Evolutionary conservation across 805 yeast genomes (phyloP).

Genomic region (Ogataea trehaloabstinens): DNA sequence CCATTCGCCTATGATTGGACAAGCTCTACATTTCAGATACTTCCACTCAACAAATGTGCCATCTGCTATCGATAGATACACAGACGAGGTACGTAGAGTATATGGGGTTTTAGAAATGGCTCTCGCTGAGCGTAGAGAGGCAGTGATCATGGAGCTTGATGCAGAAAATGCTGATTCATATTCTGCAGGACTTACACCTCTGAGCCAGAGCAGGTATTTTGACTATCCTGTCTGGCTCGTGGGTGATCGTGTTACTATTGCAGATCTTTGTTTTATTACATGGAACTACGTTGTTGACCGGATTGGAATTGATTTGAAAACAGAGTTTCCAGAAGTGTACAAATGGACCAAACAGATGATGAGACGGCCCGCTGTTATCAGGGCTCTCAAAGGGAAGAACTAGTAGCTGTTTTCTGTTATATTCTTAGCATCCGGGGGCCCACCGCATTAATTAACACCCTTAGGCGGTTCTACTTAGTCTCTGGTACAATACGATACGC

Average conservation of each 20-base stretch:
- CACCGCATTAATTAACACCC: conserved; percentile 1
- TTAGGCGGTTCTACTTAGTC: no score
- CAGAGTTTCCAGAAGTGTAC: conserved; percentile 92
- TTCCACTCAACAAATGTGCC: conserved; percentile 85
- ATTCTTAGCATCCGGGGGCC: no score
- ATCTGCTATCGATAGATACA: conserved; percentile 85
- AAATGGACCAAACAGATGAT: conserved; percentile 95
- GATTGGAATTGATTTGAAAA: conserved; percentile 82
- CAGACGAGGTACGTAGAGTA: conserved; percentile 89
- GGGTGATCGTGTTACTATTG: conserved; percentile 79
- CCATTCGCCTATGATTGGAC: conserved; percentile 98
- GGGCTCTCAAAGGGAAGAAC: conserved; percentile 64
- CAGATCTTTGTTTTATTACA: conserved; percentile 90
- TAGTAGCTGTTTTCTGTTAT: no score
- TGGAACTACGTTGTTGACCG: conserved; percentile 96
- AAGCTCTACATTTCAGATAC: conserved; percentile 89
- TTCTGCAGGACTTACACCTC: conserved; percentile 83
- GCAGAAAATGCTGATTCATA: conserved; percentile 84
- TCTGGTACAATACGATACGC: no score
- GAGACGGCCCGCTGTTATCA: conserved; percentile 88
- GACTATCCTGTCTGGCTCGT: conserved; percentile 96
- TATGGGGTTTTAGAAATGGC: conserved; percentile 96
- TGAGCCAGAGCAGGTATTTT: conserved; percentile 79
- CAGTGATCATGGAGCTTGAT: conserved; percentile 84
- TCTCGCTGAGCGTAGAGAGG: conserved; percentile 87